Base-by-base conservation (phyloP, 306 rosid species). In the Dalbergia cochinchinensis region DNA sequence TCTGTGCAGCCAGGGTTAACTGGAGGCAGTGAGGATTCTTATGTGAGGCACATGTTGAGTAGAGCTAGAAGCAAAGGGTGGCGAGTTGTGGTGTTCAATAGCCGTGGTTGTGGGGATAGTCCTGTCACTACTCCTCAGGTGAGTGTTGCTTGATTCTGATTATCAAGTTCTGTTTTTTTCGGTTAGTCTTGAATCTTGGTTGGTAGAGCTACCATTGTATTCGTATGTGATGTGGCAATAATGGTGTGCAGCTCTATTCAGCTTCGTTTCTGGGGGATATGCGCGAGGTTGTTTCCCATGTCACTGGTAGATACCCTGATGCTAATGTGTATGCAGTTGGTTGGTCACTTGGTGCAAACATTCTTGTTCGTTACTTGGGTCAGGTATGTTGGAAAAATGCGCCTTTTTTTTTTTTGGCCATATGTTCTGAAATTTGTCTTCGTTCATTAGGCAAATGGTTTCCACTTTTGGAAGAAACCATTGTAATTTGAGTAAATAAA, bases 321-420 rank as follows among this genome's bases (percentile, higher is more conserved):
- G 98, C 99, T 31, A 91, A 95, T 84, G 14, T 95, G 15, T 93
- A 95, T 80, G 98, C 91, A 0, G 93, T 68, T 78, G 99, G 99
- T 18, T 95, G 99, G 99, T 95, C 99, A 67, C 94, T 95, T 54
- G 99, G 99, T 4, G 99, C 96, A 44, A 95, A 95, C 84, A 90
- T 95, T 87, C 99, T 95, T 16, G 97, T 95, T 77, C 94, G 87
- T 61, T 95, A 95, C 73, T 77, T 95, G 89, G 99, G 94, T 39
- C 90, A 88, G 96, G 98, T 54, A 8, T 11, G 26, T 54, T n/a
- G n/a, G 22, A 54, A 54, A 1, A 18, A n/a, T 54, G 18, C 20
- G n/a, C n/a, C n/a, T n/a, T n/a, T n/a, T n/a, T n/a, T n/a, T n/a
- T n/a, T n/a, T 11, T 59, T 7, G 66, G 12, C 82, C 50, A 1